Evolutionary conservation across 768 basidiomycete species (phyloP).

Genomic region (Termitomyces sp.): DNA sequence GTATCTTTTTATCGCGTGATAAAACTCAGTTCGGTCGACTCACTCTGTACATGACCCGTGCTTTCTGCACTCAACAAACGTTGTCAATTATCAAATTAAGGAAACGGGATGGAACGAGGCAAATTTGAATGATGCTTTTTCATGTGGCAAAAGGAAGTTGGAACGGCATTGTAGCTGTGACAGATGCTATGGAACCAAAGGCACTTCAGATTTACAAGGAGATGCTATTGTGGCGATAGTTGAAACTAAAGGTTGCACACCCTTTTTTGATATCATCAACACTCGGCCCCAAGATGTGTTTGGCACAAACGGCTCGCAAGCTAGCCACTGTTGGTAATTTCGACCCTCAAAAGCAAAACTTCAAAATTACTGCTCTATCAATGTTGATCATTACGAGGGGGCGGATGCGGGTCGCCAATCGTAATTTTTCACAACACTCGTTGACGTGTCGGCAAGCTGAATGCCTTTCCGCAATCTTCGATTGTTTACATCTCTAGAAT

Average conservation of each 20-base stretch:
- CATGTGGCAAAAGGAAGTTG: neutral
- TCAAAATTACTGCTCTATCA: conserved; percentile 38
- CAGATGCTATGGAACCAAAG: conserved; percentile 15
- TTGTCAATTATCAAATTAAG: conserved; percentile 9
- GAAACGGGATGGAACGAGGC: conserved; percentile 55
- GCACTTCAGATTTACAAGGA: conserved; percentile 41
- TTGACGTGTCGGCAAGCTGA: neutral
- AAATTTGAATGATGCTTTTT: conserved; percentile 1
- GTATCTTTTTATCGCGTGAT: conserved; percentile 28
- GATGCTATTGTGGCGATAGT: conserved; percentile 40
- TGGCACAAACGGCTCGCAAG: conserved; percentile 30
- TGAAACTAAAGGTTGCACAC: conserved; percentile 21
- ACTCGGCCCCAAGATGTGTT: conserved; percentile 23
- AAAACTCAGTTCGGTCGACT: conserved; percentile 36
- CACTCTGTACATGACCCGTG: conserved; percentile 28
- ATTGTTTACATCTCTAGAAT: conserved; percentile 19
- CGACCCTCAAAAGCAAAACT: conserved; percentile 37
- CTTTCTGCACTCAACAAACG: neutral
- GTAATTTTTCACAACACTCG: neutral
- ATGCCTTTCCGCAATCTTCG: neutral
- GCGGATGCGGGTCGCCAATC: conserved; percentile 29
- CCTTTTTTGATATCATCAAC: neutral
- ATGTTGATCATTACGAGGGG: conserved; percentile 52
- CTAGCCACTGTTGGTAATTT: conserved; percentile 32
- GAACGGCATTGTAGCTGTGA: no score